A percentile compares a stretch with the other conserved stretches of the same genome.
Evolutionary conservation across 1,139 yeast species (phyloP).

Genomic region (Yamadazyma spencermartinsiae): DNA sequence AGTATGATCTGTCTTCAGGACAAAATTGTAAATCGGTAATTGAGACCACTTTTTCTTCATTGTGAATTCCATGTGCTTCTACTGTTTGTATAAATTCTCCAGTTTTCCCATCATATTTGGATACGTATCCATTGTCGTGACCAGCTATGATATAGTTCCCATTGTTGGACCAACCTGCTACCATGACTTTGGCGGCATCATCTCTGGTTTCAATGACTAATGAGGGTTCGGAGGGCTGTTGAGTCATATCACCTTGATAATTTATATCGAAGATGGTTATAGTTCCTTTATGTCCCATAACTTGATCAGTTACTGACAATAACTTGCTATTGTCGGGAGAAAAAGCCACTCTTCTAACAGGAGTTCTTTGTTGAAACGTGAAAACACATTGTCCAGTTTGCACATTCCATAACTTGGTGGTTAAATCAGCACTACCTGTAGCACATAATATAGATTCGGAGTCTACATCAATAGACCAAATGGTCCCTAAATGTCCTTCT

Average conservation of each 20-base stretch:
- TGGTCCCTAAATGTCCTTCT: conserved; percentile 84
- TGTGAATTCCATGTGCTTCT: conserved; percentile 63
- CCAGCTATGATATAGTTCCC: conserved; percentile 80
- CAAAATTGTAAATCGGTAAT: conserved; percentile 91
- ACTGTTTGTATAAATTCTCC: conserved; percentile 66
- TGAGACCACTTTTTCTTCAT: conserved; percentile 52
- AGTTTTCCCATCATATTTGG: conserved; percentile 74
- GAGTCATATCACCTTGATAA: conserved; percentile 36
- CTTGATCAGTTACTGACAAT: conserved; percentile 84
- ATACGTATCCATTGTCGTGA: conserved; percentile 80
- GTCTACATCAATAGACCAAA: conserved; percentile 93
- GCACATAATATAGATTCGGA: conserved; percentile 63
- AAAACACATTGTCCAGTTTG: conserved; percentile 73
- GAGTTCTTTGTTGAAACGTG: conserved; percentile 78
- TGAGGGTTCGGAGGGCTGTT: conserved; percentile 51
- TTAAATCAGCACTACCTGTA: conserved; percentile 91
- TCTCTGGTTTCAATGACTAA: conserved; percentile 64
- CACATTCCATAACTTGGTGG: conserved; percentile 83
- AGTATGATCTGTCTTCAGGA: conserved; percentile 77
- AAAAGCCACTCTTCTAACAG: conserved; percentile 89
- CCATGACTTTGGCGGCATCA: conserved; percentile 67
- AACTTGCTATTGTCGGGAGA: conserved; percentile 70
- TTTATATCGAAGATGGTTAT: conserved; percentile 67
- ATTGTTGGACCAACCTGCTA: conserved; percentile 86
- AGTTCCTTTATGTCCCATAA: conserved; percentile 87